phyloP scores from a whole-genome alignment of 179 eudicot species.

The Carnegiea gigantea region DNA sequence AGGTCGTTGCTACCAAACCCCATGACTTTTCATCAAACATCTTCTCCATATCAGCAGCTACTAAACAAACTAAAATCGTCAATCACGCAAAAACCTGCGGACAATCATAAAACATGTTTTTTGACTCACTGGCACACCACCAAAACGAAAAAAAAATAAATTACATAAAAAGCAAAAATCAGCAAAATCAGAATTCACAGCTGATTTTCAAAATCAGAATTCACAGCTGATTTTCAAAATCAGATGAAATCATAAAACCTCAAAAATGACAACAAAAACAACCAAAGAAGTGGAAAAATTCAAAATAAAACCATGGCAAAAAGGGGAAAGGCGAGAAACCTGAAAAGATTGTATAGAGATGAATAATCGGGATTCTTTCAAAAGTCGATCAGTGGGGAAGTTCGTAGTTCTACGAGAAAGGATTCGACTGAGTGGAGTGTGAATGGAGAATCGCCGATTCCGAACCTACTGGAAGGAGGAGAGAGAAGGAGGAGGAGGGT shows the following conservation, averaged over 20 bases:
- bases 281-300: too few relatives aligned
- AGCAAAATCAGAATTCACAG: not conserved
- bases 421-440: conserved; percentile 22
- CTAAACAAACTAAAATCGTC: not conserved
- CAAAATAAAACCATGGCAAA: not conserved
- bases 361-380: not conserved
- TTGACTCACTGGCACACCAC: not conserved
- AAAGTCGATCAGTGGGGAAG: not conserved
- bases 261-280: too few relatives aligned
- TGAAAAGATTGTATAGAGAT: not conserved
- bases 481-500: not conserved
- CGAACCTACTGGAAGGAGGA: not conserved
- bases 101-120: not conserved
- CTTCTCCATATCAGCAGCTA: not conserved
- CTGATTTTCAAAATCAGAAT: not conserved
- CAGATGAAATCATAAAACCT: not conserved
- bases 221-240: not conserved
- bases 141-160: not conserved
- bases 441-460: not conserved
- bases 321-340: conserved; percentile 2
- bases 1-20: not conserved
- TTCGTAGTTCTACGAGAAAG: not conserved
- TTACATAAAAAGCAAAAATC: not conserved
- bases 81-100: not conserved
- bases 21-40: not conserved